A percentile compares a stretch with the other conserved stretches of the same genome.
Evolutionary conservation across 2,329 filamentous ascomycete genomes (phyloP).

Genomic region (Myriosclerotinia curreyana): DNA sequence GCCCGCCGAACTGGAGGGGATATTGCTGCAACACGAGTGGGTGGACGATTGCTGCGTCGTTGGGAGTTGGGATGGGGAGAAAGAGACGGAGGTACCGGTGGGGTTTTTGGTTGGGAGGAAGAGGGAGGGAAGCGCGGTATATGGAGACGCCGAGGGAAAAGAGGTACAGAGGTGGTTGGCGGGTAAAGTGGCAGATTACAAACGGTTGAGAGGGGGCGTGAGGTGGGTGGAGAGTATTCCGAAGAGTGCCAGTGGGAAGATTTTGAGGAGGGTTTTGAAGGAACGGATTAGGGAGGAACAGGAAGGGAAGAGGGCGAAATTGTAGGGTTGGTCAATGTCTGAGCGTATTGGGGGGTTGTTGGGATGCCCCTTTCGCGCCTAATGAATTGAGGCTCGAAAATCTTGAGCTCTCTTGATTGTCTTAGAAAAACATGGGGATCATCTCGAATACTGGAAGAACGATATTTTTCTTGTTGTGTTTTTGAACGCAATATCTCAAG

Average conservation of each 20-base stretch:
- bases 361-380: too few species aligned
- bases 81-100: conserved; percentile 66
- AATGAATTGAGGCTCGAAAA: too few species aligned
- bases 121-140: conserved; percentile 33
- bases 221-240: conserved; percentile 49
- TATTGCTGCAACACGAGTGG: conserved; percentile 44
- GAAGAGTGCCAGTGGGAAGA: conserved; percentile 50
- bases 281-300: conserved; percentile 47
- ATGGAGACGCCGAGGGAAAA: background rate
- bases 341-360: too few species aligned
- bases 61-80: conserved; percentile 55
- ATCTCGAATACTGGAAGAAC: too few species aligned
- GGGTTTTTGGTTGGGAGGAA: conserved; percentile 55
- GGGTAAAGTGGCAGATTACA: conserved; percentile 47
- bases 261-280: conserved; percentile 38
- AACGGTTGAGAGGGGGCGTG: conserved; percentile 48
- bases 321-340: background rate
- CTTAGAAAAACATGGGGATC: too few species aligned
- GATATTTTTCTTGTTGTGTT: background rate
- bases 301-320: conserved; percentile 29
- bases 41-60: conserved; percentile 59
- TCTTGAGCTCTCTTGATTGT: too few species aligned
- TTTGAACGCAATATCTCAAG: too few species aligned
- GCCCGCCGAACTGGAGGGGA: conserved; percentile 59
- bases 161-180: conserved; percentile 46